Base-by-base conservation (phyloP, 2,329 filamentous ascomycete genomes). In the Aspergillus ruber region DNA sequence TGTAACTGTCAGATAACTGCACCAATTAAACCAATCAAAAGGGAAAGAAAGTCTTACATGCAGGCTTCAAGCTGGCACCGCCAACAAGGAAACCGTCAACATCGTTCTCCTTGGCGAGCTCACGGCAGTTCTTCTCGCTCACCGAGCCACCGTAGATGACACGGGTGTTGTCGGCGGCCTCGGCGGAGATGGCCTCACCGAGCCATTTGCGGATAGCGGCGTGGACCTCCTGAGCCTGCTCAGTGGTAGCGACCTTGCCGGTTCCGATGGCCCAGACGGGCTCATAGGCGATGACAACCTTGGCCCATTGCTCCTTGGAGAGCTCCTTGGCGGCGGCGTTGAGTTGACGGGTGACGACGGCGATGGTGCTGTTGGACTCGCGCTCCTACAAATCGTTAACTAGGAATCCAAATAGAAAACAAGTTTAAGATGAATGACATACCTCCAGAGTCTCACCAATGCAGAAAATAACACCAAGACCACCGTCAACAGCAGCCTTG, bases 81-180 rank as follows among this genome's bases (percentile, higher is more conserved):
- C 91, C 91, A 58, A 97, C 91, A 59, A 97, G 81, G 84, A 97
- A 97, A 50, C 93, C 93, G 72, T 98, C 93, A 71, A 98, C 95
- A 73, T 98, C 93, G 56, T 82, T 71, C 82, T 97, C 83, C 79
- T 90, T 91, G 69, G 86, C 83, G 63, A 98, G 81, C 56, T 97
- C 91, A 66, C 79, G 82, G 80, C 88, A 94, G 83, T 98, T 98
- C 86, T 96, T 96, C 81, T 95, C 93, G 69, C 80, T 94, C 64
- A 98, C 93, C 63, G 86, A 93, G 67, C 93, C 93, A 58, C 93
- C 93, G 74, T 98, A 98, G 68, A 98, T 85, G 69, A 98, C 88
- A 63, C 93, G 83, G 53, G 90, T 95, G 75, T 86, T 83, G 56
- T 95, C 89, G 42, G 90, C 83, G 48, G 86, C 88, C 68, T 86